A percentile compares a stretch with the other conserved stretches of the same genome.
These are phyloP conservation scores for Tricladium varicosporioides DNA, from an alignment of 2,329 filamentous ascomycete genomes.

Conservation along the genomic window DNA sequence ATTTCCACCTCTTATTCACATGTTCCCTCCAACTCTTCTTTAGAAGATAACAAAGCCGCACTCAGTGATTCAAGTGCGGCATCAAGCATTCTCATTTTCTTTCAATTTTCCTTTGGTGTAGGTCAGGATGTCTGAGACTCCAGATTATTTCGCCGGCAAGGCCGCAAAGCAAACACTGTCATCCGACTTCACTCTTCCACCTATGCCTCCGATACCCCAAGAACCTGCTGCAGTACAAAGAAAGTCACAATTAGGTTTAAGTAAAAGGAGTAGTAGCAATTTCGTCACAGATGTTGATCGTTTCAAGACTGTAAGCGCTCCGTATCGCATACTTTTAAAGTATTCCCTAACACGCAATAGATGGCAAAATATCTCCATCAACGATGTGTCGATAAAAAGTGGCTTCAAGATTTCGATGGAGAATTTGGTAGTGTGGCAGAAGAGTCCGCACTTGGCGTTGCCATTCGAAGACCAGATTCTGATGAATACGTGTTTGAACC, in stretches of 20 bases:
- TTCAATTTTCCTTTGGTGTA: too few species aligned
- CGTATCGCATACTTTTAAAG: not conserved
- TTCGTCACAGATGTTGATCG: not conserved
- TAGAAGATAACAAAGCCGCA: too few species aligned
- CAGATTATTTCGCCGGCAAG: not conserved
- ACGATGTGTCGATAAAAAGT: not conserved
- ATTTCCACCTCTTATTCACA: too few species aligned
- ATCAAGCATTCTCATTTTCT: too few species aligned
- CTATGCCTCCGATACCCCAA: too few species aligned
- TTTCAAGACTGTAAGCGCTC: not conserved
- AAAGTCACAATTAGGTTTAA: not conserved
- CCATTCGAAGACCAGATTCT: not conserved
- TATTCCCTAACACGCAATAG: not conserved
- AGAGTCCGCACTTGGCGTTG: conserved; percentile 1
- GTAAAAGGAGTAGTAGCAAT: not conserved
- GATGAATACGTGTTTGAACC: not conserved
- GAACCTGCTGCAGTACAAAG: not conserved
- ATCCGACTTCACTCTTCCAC: too few species aligned
- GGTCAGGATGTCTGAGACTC: not conserved
- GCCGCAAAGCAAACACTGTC: not conserved
- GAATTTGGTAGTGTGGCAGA: not conserved
- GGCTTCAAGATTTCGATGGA: not conserved
- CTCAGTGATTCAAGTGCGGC: too few species aligned
- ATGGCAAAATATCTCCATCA: not conserved
- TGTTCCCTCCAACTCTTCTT: too few species aligned